Percentiles rank a stretch among this genome's conserved stretches.
Conservation (phyloP, 2,329 filamentous ascomycete genomes). For the Paracoccidioides lutzii region DNA sequence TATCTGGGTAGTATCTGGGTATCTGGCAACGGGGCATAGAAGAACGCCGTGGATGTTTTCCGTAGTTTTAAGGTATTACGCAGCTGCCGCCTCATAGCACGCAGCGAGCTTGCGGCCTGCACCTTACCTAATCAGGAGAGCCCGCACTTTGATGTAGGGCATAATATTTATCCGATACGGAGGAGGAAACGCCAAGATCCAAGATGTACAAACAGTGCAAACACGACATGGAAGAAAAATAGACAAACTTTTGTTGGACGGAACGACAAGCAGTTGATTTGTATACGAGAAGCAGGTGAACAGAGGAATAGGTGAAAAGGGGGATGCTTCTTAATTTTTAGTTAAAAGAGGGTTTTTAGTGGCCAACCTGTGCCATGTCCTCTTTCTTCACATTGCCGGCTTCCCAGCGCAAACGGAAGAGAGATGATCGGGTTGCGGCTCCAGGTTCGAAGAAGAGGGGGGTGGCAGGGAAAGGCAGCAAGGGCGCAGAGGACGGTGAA, state of each 20-base stretch:
- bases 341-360: not conserved
- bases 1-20: not conserved
- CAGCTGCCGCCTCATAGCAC: constrained; percentile 12
- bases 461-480: constrained; percentile 26
- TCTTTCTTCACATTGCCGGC: constrained; percentile 90
- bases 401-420: constrained; percentile 82
- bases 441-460: constrained; percentile 35
- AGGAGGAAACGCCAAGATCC: constrained; percentile 9
- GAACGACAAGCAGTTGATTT: not conserved
- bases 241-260: constrained; percentile 1
- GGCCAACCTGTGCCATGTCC: constrained; percentile 48
- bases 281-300: not conserved
- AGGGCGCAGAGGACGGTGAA: constrained; percentile 31
- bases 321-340: not conserved
- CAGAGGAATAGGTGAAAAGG: not conserved
- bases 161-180: constrained; percentile 18
- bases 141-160: constrained; percentile 18
- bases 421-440: constrained; percentile 37
- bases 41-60: not conserved
- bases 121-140: constrained; percentile 13
- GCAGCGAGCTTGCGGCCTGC: constrained; percentile 31
- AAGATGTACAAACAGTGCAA: constrained; percentile 19
- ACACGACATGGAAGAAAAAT: constrained; percentile 22
- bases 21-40: not conserved
- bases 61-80: too few species aligned